Percentiles rank a stretch among this genome's conserved stretches.
These are phyloP conservation scores for Aquanectria penicillioides DNA, from an alignment of 2,329 filamentous ascomycete genomes.

Conservation along the genomic window DNA sequence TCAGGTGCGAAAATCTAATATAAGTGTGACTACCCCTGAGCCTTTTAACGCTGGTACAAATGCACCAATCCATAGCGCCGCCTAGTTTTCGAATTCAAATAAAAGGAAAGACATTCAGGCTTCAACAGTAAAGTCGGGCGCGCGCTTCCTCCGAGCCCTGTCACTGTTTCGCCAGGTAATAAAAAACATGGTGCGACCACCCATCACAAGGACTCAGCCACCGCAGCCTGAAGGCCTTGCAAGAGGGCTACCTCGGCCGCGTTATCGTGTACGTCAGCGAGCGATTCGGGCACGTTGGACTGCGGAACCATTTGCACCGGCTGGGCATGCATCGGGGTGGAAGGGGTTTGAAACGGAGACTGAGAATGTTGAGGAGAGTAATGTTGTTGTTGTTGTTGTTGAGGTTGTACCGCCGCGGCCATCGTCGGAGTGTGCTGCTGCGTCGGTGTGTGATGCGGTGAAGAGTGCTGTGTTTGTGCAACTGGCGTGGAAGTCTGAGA, in stretches of 20 bases:
- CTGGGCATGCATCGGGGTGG: conserved; percentile 31
- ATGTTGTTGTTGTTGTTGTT: conserved; percentile 32
- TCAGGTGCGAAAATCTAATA: background rate
- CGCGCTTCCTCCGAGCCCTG: background rate
- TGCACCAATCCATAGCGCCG: conserved; percentile 22
- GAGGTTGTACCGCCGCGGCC: conserved; percentile 16
- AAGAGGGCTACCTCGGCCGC: conserved; percentile 48
- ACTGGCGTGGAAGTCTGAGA: conserved; percentile 42
- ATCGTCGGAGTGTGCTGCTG: conserved; percentile 29
- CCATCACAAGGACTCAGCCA: conserved; percentile 41
- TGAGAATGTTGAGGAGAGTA: conserved; percentile 25
- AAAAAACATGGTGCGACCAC: background rate
- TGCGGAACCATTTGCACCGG: conserved; percentile 38
- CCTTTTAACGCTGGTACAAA: background rate
- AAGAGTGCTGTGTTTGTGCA: conserved; percentile 37
- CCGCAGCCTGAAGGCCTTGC: conserved; percentile 48
- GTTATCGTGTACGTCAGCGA: conserved; percentile 44
- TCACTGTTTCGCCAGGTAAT: background rate
- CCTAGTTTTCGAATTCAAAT: conserved; percentile 18
- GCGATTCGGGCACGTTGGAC: conserved; percentile 29
- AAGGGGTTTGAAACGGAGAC: conserved; percentile 23
- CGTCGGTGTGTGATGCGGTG: conserved; percentile 39
- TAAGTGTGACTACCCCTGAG: background rate
- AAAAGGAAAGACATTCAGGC: conserved; percentile 9
- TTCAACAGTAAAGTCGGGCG: background rate